A percentile compares a stretch with the other conserved stretches of the same genome.
Evolutionary conservation across 371 early-diverging fungal genomes (phyloP).

Genomic region (Zancudomyces culisetae): DNA sequence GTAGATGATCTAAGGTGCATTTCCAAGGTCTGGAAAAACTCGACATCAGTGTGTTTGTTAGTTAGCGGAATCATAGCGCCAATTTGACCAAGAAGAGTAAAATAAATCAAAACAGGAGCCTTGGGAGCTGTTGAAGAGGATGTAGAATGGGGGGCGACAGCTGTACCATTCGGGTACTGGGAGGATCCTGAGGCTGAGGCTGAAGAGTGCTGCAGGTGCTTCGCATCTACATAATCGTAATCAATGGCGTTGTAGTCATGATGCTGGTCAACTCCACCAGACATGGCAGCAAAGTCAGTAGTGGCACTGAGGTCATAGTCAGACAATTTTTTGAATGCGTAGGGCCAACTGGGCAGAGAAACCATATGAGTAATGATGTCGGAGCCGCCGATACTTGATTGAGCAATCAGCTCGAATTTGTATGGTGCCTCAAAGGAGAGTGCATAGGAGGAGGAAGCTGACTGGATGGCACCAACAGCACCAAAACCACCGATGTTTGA

Average conservation of each 20-base stretch:
- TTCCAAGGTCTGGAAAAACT: constrained; percentile 84
- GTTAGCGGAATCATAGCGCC: constrained; percentile 70
- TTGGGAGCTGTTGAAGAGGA: background rate
- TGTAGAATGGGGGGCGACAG: too few species aligned
- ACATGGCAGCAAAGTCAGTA: too few species aligned
- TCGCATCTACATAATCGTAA: constrained; percentile 32
- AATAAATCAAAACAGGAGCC: background rate
- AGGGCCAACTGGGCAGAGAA: background rate
- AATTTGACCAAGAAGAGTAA: constrained; percentile 50
- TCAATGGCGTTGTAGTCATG: background rate
- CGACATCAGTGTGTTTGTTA: constrained; percentile 63
- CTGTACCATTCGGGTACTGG: background rate
- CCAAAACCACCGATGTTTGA: too few species aligned
- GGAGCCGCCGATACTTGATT: background rate
- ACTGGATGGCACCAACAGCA: too few species aligned
- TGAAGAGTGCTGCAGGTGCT: constrained; percentile 58
- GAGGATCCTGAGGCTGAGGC: constrained; percentile 74
- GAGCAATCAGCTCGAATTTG: background rate
- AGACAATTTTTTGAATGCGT: too few species aligned
- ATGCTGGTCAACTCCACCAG: too few species aligned
- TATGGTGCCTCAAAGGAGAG: constrained; percentile 5
- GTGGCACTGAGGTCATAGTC: too few species aligned
- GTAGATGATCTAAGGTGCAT: constrained; percentile 47
- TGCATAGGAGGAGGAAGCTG: too few species aligned
- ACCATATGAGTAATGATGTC: constrained; percentile 3